A percentile compares a stretch with the other conserved stretches of the same genome.
Conservation (phyloP, 2,329 filamentous ascomycete species). For the Apiospora phragmitis region DNA sequence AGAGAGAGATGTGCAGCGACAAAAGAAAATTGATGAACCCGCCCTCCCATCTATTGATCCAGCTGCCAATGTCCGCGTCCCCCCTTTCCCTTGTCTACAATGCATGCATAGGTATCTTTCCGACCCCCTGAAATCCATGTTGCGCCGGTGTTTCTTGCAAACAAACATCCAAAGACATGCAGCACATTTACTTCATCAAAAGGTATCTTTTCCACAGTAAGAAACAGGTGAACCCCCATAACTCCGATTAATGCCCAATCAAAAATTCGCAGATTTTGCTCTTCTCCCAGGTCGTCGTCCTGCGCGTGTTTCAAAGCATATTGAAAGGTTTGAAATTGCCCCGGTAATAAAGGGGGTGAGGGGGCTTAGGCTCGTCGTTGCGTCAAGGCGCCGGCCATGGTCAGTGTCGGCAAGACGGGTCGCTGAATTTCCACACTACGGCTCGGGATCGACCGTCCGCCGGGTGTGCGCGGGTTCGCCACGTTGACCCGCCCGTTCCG, state of each 20-base stretch:
- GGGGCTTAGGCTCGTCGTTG: slow-evolving; percentile 26
- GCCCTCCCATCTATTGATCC: background rate
- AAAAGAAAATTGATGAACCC: background rate
- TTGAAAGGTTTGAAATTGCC: background rate
- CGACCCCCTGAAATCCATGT: background rate
- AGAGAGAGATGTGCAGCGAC: background rate
- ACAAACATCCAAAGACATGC: background rate
- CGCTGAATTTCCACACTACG: slow-evolving; percentile 57
- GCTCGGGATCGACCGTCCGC: slow-evolving; percentile 52
- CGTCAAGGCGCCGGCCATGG: slow-evolving; percentile 28
- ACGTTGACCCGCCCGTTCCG: slow-evolving; percentile 58
- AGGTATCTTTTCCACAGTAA: slow-evolving; percentile 1
- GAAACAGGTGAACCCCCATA: background rate
- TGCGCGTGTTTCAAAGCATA: background rate
- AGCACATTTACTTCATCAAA: slow-evolving; percentile 2
- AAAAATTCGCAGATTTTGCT: background rate
- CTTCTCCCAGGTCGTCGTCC: background rate
- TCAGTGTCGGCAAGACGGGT: slow-evolving; percentile 32
- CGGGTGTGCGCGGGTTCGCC: slow-evolving; percentile 56
- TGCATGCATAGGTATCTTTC: slow-evolving; percentile 6
- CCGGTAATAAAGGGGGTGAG: too few relatives aligned
- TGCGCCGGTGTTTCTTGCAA: background rate
- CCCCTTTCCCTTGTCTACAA: background rate
- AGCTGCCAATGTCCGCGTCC: background rate
- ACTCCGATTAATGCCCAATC: background rate